phyloP scores from a whole-genome alignment of 805 yeast genomes.

The Spathaspora girioi region DNA sequence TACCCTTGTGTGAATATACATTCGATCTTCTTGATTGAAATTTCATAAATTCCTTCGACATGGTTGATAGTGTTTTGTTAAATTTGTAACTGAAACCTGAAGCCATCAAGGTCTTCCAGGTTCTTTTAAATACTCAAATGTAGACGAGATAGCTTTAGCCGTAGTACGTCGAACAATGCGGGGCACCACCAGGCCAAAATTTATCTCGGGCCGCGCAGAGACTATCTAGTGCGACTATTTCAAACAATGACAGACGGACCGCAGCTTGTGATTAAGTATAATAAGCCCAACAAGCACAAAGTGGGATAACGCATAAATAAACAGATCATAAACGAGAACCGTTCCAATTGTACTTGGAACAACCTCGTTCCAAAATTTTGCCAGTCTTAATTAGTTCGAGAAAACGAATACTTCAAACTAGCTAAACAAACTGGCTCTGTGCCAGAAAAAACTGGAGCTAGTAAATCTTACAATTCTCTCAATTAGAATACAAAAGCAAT shows the following conservation, averaged over 20 bases:
- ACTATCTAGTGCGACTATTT: background rate
- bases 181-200: background rate
- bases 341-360: too few species aligned
- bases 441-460: background rate
- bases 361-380: too few species aligned
- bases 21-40: constrained; percentile 66
- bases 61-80: background rate
- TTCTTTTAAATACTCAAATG: background rate
- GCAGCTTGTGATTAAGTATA: background rate
- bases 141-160: background rate
- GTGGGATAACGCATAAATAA: too few species aligned
- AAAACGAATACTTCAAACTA: too few species aligned
- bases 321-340: too few species aligned
- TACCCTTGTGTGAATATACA: constrained; percentile 69
- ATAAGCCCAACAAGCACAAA: background rate
- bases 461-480: background rate
- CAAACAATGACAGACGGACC: background rate
- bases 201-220: background rate
- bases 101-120: background rate
- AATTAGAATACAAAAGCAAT: background rate
- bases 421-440: too few species aligned
- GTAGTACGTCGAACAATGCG: background rate
- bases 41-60: constrained; percentile 18
- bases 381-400: too few species aligned
- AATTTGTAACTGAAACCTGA: background rate